Evolutionary conservation across 1,139 yeast genomes (phyloP), one percentile per base, ranked within the genome.

Genomic region (Blastobotrys buckinghamii): DNA sequence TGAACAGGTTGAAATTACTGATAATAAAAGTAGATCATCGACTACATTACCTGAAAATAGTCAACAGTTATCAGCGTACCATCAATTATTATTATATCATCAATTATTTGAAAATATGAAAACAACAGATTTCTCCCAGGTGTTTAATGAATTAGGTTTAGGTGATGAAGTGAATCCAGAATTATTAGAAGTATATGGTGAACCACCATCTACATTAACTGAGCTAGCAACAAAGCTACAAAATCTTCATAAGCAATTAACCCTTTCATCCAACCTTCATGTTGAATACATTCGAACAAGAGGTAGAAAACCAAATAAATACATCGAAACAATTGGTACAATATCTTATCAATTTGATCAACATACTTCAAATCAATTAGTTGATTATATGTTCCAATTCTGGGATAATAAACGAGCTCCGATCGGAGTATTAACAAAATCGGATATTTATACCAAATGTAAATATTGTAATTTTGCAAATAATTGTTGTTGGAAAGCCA

Each of bases 21-120:
- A 67, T 42, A 65, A 69, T 20, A 67, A 67, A 46, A 60, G 69
- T 12, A 51, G 69, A 17, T 26, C 32, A 6, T 20, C 45, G 2
- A 27, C 38, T 16, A 43, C 45, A 1, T 53, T 57, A 6, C 64
- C 65, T 1, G 39, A 48, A 8, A 44, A 43, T 6, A 52, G 56
- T n/a, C 63, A 62, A 42, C 54, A 55, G 38, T 53, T 58, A 6
- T 53, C 61, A 1, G 70, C 70, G 1, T 64, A 59, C 45, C 69
- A 66, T 42, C 70, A 67, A 52, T 54, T 65, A 10, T 53, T 65
- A 35, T 40, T 60, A 2, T 68, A 67, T 47, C 63, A 60, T 36
- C 45, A 52, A 41, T 47, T 67, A 45, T 47, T 62, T 0, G 16
- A 30, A 6, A 37, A 51, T n/a, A 50, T 60, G 58, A 30, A 42